Base-by-base conservation (phyloP, 1,139 yeast species). In the Hyphopichia khmerensis region DNA sequence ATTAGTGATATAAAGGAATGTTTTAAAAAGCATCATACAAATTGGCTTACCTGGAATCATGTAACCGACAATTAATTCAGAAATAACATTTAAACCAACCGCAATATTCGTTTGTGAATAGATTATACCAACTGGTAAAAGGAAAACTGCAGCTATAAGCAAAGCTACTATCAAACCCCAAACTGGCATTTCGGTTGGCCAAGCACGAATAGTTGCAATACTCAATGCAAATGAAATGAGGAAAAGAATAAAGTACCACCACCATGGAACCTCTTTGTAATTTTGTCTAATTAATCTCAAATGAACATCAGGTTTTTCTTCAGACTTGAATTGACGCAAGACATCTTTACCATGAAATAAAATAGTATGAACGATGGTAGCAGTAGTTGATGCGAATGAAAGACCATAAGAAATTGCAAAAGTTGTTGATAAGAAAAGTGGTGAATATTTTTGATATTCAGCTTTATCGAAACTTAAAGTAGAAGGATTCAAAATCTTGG, bases 211-310 rank as follows among this genome's bases (percentile, higher is more conserved):
- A 27, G 73, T 67, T 23, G 62, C 76, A 45, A 72, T 59, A 8
- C 77, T 59, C 48, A 71, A 45, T 29, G 62, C 77, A 46, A 72
- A 70, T 49, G 69, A 68, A 24, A 62, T 48, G 19, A 70, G 47
- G 56, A 82, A 77, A 5, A 79, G 69, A 31, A 73, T 53, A 1
- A 55, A 55, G 54, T 69, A 84, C 85, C 84, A 77, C 87, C 87
- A 82, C 47, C 75, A 81, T 29, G 90, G 90, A 26, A 77, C 80
- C 50, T 77, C 81, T 41, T 67, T 73, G 60, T 83, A 84, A 44
- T 48, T 45, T 35, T 65, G 62, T 46, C 65, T 67, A 86, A 83
- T 83, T 45, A 82, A 71, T 51, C 83, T 72, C 67, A 72, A 74
- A 58, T 82, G 89, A 21, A 84, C 79, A 61, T 84, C 88, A 33